Base-by-base conservation (phyloP, 2,329 filamentous ascomycete species). In the Cladosporium sp. region DNA sequence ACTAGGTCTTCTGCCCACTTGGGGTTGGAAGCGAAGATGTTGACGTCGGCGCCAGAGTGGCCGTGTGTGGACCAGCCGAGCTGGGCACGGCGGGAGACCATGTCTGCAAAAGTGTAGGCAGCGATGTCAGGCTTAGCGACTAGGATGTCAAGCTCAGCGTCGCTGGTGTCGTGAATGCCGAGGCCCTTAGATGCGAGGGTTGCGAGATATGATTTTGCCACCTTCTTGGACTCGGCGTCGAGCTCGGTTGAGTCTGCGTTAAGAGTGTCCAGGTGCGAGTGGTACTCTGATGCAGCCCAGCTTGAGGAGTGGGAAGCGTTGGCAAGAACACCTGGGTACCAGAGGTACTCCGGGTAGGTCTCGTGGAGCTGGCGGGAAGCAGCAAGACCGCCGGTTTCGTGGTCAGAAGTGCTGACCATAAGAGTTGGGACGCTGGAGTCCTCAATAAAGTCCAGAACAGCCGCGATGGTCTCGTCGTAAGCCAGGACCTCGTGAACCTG, bases 1-100 rank as follows among this genome's bases (percentile, higher is more conserved):
- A 86, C 81, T 7, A 97, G 83, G 16, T 84, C 82, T 51, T 86
- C 84, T 0, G 89, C 86, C 32, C 82, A 80, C 43, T 86, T 83
- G 0, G 86, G 83, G 3, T 91, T 88, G 0, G 91, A 93, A 61
- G 91, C 90, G 80, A 98, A 99, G 70, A 99, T 92, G 78, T 99
- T 99, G 58, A 99, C 95, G 76, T 99, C 95, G 8, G 95, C 93
- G 60, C 90, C 95, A 75, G 74, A 74, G 67, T 99, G 95, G 30
- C 95, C 95, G 76, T 97, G 94, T 0, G 93, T 97, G 69, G 87
- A 89, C 95, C 95, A 99, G 16, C 95, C 96, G 51, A 97, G 87
- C 74, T 96, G 92, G 1, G 93, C 91, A 67, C 95, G 88, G 5
- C 91, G 85, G 71, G 91, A 96, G 71, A 98, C 87, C 82, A 99